Conservation (phyloP, 1,284 basidiomycete genomes). For the Cronartium quercuum region DNA sequence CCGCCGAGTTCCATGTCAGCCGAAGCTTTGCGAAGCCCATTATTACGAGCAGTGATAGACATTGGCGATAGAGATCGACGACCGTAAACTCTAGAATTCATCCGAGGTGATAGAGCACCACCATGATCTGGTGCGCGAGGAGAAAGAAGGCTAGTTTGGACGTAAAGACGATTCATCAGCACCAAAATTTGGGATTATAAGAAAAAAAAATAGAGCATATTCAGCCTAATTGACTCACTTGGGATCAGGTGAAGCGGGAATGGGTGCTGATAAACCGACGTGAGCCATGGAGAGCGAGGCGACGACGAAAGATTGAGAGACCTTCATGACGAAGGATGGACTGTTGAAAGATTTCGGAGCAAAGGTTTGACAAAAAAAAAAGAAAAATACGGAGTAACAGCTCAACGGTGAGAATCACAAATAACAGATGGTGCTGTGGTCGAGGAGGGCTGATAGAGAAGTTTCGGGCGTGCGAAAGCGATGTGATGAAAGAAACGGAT, state of each 20-base stretch:
- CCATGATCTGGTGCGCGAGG: not conserved
- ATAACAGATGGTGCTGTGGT: not conserved
- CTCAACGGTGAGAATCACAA: too few relatives aligned
- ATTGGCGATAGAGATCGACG: not conserved
- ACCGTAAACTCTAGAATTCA: not conserved
- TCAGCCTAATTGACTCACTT: not conserved
- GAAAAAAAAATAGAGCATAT: not conserved
- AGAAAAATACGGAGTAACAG: too few relatives aligned
- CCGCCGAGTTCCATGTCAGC: not conserved
- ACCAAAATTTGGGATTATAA: not conserved
- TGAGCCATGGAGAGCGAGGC: slow-evolving; percentile 34
- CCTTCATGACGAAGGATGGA: slow-evolving; percentile 16
- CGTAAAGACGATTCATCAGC: not conserved
- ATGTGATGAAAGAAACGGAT: not conserved
- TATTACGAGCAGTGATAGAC: not conserved
- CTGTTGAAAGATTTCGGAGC: not conserved
- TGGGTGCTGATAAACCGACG: slow-evolving; percentile 10
- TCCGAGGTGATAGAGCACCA: not conserved
- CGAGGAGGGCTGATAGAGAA: not conserved
- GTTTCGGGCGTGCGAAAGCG: not conserved
- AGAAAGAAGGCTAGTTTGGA: not conserved
- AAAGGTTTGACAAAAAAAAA: too few relatives aligned
- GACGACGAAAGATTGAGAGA: slow-evolving; percentile 37
- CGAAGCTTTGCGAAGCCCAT: not conserved
- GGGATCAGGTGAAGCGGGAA: slow-evolving; percentile 4